phyloP scores from a whole-genome alignment of 75 land plant genomes.

The Pinus taeda region DNA sequence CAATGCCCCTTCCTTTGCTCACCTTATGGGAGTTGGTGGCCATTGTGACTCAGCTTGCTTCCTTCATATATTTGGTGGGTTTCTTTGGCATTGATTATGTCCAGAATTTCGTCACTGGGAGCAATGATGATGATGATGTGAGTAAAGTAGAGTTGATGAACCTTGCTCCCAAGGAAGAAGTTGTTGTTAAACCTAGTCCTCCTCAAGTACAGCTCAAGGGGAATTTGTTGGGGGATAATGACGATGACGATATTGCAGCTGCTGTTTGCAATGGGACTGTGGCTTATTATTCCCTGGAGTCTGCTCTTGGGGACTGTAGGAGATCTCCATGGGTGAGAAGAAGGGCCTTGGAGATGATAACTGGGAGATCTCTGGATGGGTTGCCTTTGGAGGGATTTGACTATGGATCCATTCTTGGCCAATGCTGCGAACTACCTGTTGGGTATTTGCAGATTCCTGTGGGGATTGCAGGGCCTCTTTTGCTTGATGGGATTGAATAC shows the following conservation, averaged over 20 bases:
- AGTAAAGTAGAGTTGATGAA: background rate
- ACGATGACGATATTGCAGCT: conserved; percentile 53
- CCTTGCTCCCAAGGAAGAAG: background rate
- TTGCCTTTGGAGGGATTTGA: conserved; percentile 73
- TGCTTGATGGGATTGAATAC: conserved; percentile 61
- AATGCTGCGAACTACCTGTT: conserved; percentile 84
- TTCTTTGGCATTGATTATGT: conserved; percentile 85
- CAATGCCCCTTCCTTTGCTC: conserved; percentile 67
- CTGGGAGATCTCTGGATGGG: conserved; percentile 54
- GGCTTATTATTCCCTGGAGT: conserved; percentile 60
- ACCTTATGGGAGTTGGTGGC: conserved; percentile 54
- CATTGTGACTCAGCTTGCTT: conserved; percentile 57
- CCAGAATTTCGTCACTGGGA: conserved; percentile 31
- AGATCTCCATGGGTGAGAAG: conserved; percentile 57
- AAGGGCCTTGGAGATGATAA: conserved; percentile 42
- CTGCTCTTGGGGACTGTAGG: conserved; percentile 58
- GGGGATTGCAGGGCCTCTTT: conserved; percentile 72
- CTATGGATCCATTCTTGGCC: conserved; percentile 62
- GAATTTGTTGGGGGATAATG: conserved; percentile 12
- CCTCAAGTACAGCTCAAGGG: conserved; percentile 13
- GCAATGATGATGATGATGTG: conserved; percentile 8
- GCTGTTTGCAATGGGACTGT: conserved; percentile 43
- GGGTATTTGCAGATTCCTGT: conserved; percentile 81
- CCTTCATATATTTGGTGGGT: conserved; percentile 74
- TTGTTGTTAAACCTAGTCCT: background rate